Evolutionary conservation across 495 filamentous ascomycete genomes (phyloP).

Genomic region (Neurospora hispaniola): DNA sequence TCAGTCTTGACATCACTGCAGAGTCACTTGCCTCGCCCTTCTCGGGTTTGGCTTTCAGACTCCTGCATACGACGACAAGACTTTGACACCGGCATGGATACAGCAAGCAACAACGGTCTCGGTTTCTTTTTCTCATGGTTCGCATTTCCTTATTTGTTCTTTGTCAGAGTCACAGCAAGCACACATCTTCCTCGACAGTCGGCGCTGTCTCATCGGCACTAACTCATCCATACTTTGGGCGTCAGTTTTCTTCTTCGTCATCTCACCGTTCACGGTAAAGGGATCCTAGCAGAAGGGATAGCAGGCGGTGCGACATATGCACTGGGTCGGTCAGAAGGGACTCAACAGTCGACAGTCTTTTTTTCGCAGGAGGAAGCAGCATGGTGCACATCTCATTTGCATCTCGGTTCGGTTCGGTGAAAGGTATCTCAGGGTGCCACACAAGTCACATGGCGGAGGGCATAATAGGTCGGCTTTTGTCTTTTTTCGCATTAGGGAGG

Average conservation of each 20-base stretch:
- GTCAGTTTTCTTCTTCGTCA: neutral
- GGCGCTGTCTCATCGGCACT: neutral
- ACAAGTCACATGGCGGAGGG: neutral
- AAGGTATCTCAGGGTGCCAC: neutral
- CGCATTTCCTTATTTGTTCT: neutral
- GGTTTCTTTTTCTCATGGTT: neutral
- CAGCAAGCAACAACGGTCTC: neutral
- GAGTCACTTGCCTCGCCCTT: neutral
- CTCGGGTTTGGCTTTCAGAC: neutral
- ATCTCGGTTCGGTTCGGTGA: neutral
- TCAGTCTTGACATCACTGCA: neutral
- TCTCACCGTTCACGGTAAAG: neutral
- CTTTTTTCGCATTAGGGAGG: neutral
- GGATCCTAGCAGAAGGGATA: neutral
- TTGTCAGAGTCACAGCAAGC: neutral
- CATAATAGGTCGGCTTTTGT: neutral
- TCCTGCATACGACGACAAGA: neutral
- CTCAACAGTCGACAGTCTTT: neutral
- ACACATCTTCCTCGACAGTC: neutral
- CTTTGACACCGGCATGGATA: neutral
- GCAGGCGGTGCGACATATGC: neutral
- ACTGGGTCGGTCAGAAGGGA: neutral
- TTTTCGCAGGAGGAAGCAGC: neutral
- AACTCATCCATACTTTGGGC: neutral
- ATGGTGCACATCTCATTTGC: neutral